Percentiles rank a stretch among this genome's conserved stretches.
Conservation (phyloP, 1,284 basidiomycete species). For the Chondrostereum purpureum region DNA sequence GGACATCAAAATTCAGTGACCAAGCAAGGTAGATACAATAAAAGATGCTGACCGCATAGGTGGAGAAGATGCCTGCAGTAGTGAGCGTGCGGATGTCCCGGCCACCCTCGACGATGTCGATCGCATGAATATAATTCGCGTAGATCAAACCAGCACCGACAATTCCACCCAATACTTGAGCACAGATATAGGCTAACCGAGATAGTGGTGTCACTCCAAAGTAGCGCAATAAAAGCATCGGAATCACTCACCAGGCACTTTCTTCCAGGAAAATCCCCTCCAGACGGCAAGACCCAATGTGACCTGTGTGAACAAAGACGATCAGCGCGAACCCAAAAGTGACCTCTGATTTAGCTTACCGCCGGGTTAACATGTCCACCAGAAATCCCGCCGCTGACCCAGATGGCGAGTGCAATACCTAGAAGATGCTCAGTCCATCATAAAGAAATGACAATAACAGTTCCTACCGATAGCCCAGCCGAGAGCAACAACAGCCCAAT, state of each 20-base stretch:
- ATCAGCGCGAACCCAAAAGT: not conserved
- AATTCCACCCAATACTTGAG: slow-evolving; percentile 68
- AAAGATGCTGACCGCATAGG: slow-evolving; percentile 50
- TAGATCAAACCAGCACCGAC: slow-evolving; percentile 66
- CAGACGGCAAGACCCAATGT: slow-evolving; percentile 61
- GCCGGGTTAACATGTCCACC: slow-evolving; percentile 75
- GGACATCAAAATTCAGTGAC: not conserved
- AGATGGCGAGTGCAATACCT: slow-evolving; percentile 49
- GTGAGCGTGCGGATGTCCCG: slow-evolving; percentile 52
- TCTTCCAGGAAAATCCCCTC: slow-evolving; percentile 66
- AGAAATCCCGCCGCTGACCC: slow-evolving; percentile 55
- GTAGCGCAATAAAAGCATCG: slow-evolving; percentile 3
- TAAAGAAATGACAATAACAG: slow-evolving; percentile 1
- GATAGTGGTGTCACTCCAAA: not conserved
- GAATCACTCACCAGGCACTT: slow-evolving; percentile 41
- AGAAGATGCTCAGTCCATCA: not conserved
- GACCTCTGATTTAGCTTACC: slow-evolving; percentile 26
- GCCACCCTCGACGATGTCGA: slow-evolving; percentile 65
- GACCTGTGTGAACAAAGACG: slow-evolving; percentile 12
- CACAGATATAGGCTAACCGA: slow-evolving; percentile 48
- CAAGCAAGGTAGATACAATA: slow-evolving; percentile 4
- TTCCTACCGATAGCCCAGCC: slow-evolving; percentile 57
- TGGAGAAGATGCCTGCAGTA: slow-evolving; percentile 69
- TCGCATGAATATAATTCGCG: slow-evolving; percentile 71
- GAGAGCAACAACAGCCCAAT: slow-evolving; percentile 46